Evolutionary conservation across 1,139 yeast genomes (phyloP).

Genomic region (Taphrina wiesneri): DNA sequence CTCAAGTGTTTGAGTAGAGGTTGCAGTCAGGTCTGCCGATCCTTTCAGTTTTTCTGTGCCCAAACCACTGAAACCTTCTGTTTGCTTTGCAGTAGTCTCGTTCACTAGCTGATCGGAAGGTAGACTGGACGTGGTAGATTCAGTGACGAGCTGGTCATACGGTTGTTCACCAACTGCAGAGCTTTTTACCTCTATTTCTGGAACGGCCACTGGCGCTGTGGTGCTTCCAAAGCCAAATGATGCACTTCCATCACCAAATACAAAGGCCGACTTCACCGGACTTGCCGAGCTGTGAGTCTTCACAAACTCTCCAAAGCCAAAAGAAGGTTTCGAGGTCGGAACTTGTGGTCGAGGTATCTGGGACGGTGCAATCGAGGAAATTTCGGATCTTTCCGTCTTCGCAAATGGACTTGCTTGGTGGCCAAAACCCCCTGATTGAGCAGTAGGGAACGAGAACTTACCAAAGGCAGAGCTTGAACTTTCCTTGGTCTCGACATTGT

Average conservation of each 20-base stretch:
- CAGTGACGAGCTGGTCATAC: no score
- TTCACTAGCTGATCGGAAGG: no score
- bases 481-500: not conserved
- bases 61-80: no score
- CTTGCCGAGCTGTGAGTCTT: not conserved
- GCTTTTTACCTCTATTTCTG: not conserved
- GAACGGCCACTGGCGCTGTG: not conserved
- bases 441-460: not conserved
- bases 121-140: no score
- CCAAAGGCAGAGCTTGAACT: not conserved
- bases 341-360: not conserved
- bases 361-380: not conserved
- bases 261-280: not conserved
- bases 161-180: no score
- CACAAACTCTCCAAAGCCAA: not conserved
- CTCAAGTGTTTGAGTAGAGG: no score
- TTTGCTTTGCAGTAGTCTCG: no score
- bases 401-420: not conserved
- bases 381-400: not conserved
- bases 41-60: no score
- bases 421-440: slow-evolving; percentile 5
- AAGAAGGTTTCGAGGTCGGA: not conserved
- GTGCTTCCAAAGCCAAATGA: slow-evolving; percentile 4
- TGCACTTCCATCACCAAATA: not conserved
- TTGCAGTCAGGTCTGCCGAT: no score